phyloP scores from a whole-genome alignment of 495 filamentous ascomycete genomes.

The Aspergillus saccharolyticus region DNA sequence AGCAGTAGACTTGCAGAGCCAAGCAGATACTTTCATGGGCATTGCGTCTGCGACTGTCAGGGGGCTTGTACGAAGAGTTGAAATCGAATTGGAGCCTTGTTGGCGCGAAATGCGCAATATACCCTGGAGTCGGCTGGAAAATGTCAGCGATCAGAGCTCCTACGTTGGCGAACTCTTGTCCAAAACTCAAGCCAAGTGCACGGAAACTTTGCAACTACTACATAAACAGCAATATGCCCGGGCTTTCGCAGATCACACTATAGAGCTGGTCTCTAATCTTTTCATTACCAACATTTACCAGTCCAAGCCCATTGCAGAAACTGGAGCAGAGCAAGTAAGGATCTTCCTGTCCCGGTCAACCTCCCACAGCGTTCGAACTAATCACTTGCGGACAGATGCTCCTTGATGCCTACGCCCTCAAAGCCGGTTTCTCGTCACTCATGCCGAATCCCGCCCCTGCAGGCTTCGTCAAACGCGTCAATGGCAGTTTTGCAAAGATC shows the following conservation, averaged over 20 bases:
- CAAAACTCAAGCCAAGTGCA: slow-evolving; percentile 60
- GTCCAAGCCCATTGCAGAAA: slow-evolving; percentile 84
- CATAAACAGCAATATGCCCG: slow-evolving; percentile 90
- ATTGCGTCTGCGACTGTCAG: slow-evolving; percentile 85
- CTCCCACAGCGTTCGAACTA: not conserved
- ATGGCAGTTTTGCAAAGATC: slow-evolving; percentile 75
- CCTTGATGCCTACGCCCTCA: slow-evolving; percentile 87
- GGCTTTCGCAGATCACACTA: slow-evolving; percentile 89
- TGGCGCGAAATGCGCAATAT: slow-evolving; percentile 98
- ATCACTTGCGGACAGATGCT: slow-evolving; percentile 61
- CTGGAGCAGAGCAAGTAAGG: slow-evolving; percentile 85
- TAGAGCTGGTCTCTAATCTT: slow-evolving; percentile 73
- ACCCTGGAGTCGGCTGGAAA: slow-evolving; percentile 91
- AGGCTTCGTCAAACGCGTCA: slow-evolving; percentile 82
- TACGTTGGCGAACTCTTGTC: slow-evolving; percentile 79
- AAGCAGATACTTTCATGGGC: slow-evolving; percentile 92
- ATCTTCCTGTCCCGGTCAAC: not conserved
- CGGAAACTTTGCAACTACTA: slow-evolving; percentile 71
- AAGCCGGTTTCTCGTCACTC: slow-evolving; percentile 61
- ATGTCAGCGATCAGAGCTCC: slow-evolving; percentile 89
- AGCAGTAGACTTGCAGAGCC: slow-evolving; percentile 81
- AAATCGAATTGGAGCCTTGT: slow-evolving; percentile 71
- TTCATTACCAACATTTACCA: slow-evolving; percentile 83
- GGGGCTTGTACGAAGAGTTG: slow-evolving; percentile 76
- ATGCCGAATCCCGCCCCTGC: slow-evolving; percentile 46